Conservation (phyloP, 805 yeast genomes). For the Zygotorulaspora danielsina region DNA sequence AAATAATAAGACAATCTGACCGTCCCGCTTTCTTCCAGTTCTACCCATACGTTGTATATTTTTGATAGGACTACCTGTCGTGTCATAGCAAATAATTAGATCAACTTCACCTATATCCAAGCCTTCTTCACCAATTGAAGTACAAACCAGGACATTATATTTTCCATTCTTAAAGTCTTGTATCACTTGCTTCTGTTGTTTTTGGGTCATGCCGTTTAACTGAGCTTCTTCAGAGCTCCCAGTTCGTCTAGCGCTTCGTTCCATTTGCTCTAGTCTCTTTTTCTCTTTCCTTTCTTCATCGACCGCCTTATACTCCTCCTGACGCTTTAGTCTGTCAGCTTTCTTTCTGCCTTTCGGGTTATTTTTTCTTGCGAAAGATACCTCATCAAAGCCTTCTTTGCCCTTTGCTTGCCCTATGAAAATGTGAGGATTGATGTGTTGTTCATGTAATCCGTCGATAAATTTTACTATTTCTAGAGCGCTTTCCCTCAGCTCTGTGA, state of each 20-base stretch:
- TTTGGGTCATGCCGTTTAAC: slow-evolving; percentile 83
- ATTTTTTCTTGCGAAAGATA: slow-evolving; percentile 41
- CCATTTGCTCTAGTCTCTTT: slow-evolving; percentile 34
- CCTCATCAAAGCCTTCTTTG: slow-evolving; percentile 63
- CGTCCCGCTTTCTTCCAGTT: slow-evolving; percentile 93
- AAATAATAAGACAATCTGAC: slow-evolving; percentile 69
- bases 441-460: slow-evolving; percentile 43
- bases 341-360: slow-evolving; percentile 44
- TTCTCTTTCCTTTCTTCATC: slow-evolving; percentile 33
- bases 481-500: slow-evolving; percentile 84
- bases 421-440: slow-evolving; percentile 61
- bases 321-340: slow-evolving; percentile 32
- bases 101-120: slow-evolving; percentile 98
- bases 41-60: slow-evolving; percentile 96
- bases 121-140: slow-evolving; percentile 98
- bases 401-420: slow-evolving; percentile 90
- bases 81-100: slow-evolving; percentile 85
- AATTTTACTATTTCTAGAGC: slow-evolving; percentile 79
- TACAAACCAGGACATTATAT: slow-evolving; percentile 82
- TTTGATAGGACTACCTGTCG: slow-evolving; percentile 89
- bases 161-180: slow-evolving; percentile 66
- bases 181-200: slow-evolving; percentile 75
- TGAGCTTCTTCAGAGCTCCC: slow-evolving; percentile 75
- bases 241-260: slow-evolving; percentile 41
- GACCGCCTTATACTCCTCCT: slow-evolving; percentile 31